Base-by-base conservation (phyloP, 257 asterid genomes). In the Eustoma russellianum region DNA sequence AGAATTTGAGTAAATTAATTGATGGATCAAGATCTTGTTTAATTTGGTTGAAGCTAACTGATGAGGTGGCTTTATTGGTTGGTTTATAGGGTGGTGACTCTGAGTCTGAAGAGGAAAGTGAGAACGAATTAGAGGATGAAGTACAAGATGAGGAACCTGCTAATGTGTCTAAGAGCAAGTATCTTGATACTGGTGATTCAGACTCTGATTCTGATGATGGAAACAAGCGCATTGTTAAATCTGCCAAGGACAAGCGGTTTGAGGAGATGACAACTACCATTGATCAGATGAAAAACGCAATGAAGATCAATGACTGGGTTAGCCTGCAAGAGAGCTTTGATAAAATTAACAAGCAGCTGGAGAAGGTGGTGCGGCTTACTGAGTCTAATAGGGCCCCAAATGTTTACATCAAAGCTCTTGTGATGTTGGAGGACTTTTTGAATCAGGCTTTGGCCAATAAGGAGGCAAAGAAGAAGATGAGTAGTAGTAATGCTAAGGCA, bases 381-480 rank as follows among this genome's bases (percentile, higher is more conserved):
- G 95, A 92, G 56, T 57, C 97, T 0, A 83, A 72, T 48, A 76
- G 68, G 46, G 81, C 83, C 43, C 97, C 97, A 1, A 83, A 76
- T 71, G 74, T 81, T 8, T 92, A 92, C 64, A 70, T 92, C n/a
- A 92, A 81, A 74, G 92, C 97, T 61, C 93, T 92, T 19, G 95
- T 92, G 48, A 82, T 71, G 90, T 51, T 92, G 69, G 95, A 88
- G 74, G 95, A 92, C 56, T 79, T 76, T 68, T 57, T 91, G 74
- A 85, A 77, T 46, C 83, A 82, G 80, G 77, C 97, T 13, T 51
- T 79, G 68, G 88, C 93, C 50, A 91, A 84, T 57, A 91, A 91
- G 79, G 98, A 92, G 72, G 93, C 95, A 0, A 92, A 85, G 82
- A 92, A 92, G 82, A 92, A 87, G 75, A 92, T 92, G 98, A 92